Percentiles rank a stretch among this genome's conserved stretches.
These are phyloP conservation scores for Panicum miliaceum DNA, from an alignment of 176 grass and related monocot species.

Conservation along the genomic window DNA sequence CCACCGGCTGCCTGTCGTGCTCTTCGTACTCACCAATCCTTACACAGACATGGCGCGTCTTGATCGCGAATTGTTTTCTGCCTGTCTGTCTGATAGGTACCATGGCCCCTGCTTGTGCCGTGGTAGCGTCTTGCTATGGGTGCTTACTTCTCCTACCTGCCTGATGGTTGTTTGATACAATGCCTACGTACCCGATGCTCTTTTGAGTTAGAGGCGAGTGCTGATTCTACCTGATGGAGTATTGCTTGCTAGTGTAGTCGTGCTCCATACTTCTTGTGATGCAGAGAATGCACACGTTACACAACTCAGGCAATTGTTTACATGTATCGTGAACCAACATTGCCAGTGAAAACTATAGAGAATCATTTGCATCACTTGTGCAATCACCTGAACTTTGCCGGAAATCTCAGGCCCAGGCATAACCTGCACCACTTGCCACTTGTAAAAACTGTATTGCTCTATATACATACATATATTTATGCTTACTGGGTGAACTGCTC, in stretches of 20 bases:
- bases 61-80: not conserved
- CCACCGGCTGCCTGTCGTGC: not conserved
- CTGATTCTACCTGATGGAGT: not conserved
- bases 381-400: not conserved
- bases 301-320: not conserved
- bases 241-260: not conserved
- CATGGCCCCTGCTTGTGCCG: not conserved
- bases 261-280: not conserved
- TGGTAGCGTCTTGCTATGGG: not conserved
- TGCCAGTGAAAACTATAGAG: not conserved
- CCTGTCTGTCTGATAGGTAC: not conserved
- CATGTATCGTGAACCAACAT: not conserved
- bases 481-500: not conserved
- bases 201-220: not conserved
- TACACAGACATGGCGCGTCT: not conserved
- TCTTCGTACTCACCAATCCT: not conserved
- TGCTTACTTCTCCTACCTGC: not conserved
- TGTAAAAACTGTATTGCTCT: too few species aligned
- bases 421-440: not conserved
- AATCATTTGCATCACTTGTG: not conserved
- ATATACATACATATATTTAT: too few species aligned
- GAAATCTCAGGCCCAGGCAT: not conserved
- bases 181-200: not conserved
- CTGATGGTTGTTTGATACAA: not conserved
- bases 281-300: not conserved